Base-by-base conservation (phyloP, 2,329 filamentous ascomycete genomes). In the Colletotrichum sojae region DNA sequence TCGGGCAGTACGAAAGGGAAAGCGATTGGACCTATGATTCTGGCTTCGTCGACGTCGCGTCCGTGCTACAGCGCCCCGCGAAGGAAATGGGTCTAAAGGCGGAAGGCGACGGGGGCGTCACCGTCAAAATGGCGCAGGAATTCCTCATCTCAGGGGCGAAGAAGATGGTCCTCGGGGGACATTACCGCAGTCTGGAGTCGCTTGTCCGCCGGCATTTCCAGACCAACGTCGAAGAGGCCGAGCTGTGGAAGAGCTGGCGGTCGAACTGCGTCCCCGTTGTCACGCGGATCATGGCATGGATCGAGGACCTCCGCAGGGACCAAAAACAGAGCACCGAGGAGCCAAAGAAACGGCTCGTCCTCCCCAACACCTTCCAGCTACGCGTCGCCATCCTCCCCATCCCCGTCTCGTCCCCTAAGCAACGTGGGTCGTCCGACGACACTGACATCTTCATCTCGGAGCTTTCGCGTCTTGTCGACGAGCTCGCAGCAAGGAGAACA, bases 221-320 rank as follows among this genome's bases (percentile, higher is more conserved):
- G 72, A 67, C 27, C 22, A 25, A n/a, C 55, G 58, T 5, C 36
- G n/a, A 27, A 15, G 31, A 2, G 45, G 49, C n/a, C 8, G 12
- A 52, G 46, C 27, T 27, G 13, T 52, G 57, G 57, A 18, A 52
- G 2, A 54, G 45, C 22, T 76, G 70, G 72, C 53, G 25, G n/a
- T 31, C 55, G 1, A 75, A 78, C 49, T 74, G 67, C 5, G 39
- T 75, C 0, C 75, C 76, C 2, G 15, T 75, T 1, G 25, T 77
- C 1, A 52, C 67, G 13, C n/a, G 52, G 6, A 71, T 77, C 6
- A 71, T 75, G 13, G 13, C 18, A 0, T 57, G 6, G 18, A 63
- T 77, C 4, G 65, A 75, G 4, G 22, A 25, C 2, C 53, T 72
- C 6, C 64, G 72, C 8, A 16, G 3, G 13, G 46, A 31, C 4